Base-by-base conservation (phyloP, 768 basidiomycete genomes). In the Boletus sp. region DNA sequence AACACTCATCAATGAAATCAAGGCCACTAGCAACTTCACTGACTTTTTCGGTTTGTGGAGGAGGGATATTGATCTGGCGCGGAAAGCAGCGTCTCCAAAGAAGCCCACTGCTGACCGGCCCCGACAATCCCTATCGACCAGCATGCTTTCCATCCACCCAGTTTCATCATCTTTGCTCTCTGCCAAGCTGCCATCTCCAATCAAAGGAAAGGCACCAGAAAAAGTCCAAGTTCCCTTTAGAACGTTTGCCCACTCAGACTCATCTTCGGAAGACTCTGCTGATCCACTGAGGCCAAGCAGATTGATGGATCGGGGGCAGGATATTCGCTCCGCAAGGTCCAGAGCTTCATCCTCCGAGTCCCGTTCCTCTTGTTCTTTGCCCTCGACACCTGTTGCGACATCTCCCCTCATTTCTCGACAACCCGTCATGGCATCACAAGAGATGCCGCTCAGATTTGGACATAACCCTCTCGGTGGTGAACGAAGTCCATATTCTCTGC, bases 41-140 rank as follows among this genome's bases (percentile, higher is more conserved):
- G 86, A 92, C 67, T 93, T 92, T 71, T 93, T 93, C 65, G 87
- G 83, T 14, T 79, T 81, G 60, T 92, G 91, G 91, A 77, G 85
- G 58, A 74, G 85, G 39, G 91, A 93, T 68, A 71, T 81, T 57
- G 89, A 92, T 52, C 73, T 83, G 18, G 77, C 76, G 29, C 76
- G 77, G 58, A 84, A 80, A 65, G 42, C n/a, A 54, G 68, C 51
- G 3, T 41, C 58, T 35, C 11, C 36, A 54, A 67, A 63, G 57
- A 62, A 55, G 46, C 29, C 60, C 39, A 65, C 61, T 18, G 24
- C 65, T 28, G 61, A 60, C 44, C 68, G 64, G 48, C 62, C 73
- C 18, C 77, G 78, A 57, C 67, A 66, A 17, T 85, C 85, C 0
- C 60, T 84, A 29, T 75, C 80, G 5, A 78, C 76, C 66, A 86